Conservation (phyloP, 2,329 filamentous ascomycete genomes). For the Colletotrichum somersetense region DNA sequence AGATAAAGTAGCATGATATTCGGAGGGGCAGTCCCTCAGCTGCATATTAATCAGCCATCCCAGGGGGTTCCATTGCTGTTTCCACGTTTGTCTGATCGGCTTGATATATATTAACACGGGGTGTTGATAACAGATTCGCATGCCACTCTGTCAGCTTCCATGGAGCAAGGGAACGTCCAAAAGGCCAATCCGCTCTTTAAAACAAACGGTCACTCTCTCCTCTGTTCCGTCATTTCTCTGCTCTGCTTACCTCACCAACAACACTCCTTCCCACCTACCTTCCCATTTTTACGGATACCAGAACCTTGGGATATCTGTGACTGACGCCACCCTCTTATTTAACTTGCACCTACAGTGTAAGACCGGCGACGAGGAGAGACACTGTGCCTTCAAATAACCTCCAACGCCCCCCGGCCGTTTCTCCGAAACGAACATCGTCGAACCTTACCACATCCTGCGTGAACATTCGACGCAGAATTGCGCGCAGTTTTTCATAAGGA, state of each 20-base stretch:
- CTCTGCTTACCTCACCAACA: conserved; percentile 1
- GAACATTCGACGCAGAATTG: conserved; percentile 15
- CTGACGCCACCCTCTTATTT: conserved; percentile 14
- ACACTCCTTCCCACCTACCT: conserved; percentile 3
- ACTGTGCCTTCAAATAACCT: conserved; percentile 25
- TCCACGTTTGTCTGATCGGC: conserved; percentile 16
- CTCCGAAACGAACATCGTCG: conserved; percentile 33
- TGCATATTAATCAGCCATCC: conserved; percentile 35
- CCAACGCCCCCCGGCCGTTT: conserved; percentile 31
- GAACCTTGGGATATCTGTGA: background rate
- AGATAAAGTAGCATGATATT: conserved; percentile 37
- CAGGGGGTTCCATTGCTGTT: conserved; percentile 18
- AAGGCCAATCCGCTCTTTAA: conserved; percentile 22
- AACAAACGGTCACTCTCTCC: background rate
- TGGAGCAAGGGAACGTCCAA: conserved; percentile 19
- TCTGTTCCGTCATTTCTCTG: conserved; percentile 4
- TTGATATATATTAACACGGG: background rate
- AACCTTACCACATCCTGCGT: conserved; percentile 22
- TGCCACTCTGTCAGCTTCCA: conserved; percentile 23
- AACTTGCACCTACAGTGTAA: conserved; percentile 9
- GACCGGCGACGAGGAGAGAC: conserved; percentile 23
- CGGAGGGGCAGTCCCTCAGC: background rate
- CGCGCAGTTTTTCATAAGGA: conserved; percentile 1
- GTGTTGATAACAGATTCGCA: conserved; percentile 37
- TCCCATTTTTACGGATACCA: background rate